Evolutionary conservation across 139 green algal genomes (phyloP).

Genomic region (Dunaliella primolecta): DNA sequence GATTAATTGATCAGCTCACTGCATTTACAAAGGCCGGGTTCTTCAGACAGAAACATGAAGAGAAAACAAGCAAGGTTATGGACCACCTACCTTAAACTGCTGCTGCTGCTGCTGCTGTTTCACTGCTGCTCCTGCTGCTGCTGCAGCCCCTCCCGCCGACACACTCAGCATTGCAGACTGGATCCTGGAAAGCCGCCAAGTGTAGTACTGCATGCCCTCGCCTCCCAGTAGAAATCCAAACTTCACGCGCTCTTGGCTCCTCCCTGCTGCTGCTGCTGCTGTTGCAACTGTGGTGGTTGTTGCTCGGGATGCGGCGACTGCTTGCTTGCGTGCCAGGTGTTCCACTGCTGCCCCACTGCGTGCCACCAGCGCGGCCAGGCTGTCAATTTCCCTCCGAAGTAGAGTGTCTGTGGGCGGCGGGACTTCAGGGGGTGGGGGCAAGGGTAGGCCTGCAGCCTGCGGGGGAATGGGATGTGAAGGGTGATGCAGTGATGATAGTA

Average conservation of each 20-base stretch:
- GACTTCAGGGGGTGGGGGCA: constrained; percentile 26
- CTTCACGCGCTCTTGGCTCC: background rate
- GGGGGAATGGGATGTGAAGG: background rate
- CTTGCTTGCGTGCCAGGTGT: constrained; percentile 64
- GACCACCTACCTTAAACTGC: background rate
- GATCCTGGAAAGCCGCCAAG: constrained; percentile 54
- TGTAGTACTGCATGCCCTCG: constrained; percentile 74
- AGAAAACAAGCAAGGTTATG: too few relatives aligned
- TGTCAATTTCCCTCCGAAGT: constrained; percentile 67
- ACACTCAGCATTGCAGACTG: background rate
- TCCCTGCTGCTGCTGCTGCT: background rate
- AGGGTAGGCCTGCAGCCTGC: background rate
- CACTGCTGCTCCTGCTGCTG: background rate
- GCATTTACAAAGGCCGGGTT: too few relatives aligned
- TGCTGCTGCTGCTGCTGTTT: background rate
- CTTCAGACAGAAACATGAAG: too few relatives aligned
- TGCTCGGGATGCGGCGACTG: constrained; percentile 29
- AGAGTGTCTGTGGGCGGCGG: constrained; percentile 47
- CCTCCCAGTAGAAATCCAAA: constrained; percentile 14
- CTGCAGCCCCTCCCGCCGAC: background rate
- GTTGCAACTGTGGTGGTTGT: too few relatives aligned
- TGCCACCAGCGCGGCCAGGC: constrained; percentile 69
- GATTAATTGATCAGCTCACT: too few relatives aligned
- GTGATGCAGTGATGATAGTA: background rate
- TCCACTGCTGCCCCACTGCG: constrained; percentile 83